Base-by-base conservation (phyloP, 2,329 filamentous ascomycete genomes). In the Cladosporium cucumerinum region DNA sequence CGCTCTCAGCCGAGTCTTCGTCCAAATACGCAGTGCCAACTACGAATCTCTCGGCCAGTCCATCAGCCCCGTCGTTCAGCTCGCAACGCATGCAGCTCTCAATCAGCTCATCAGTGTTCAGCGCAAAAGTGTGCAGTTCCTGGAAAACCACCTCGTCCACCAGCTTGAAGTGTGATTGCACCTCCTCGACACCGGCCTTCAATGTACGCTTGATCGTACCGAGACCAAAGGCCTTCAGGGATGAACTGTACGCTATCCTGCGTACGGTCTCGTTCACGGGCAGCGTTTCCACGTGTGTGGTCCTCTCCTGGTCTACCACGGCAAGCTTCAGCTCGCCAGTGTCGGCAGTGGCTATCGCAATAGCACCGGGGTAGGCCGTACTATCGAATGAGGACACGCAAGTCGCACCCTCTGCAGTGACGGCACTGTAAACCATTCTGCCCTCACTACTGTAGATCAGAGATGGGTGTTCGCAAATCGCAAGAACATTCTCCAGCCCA, bases 381-480 rank as follows among this genome's bases (percentile, higher is more conserved):
- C 89, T 84, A 75, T 97, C 86, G 73, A 99, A 96, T 0, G 90
- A 85, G 66, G 91, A 95, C 6, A 98, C 88, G 57, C 87, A 89
- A 0, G 88, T 89, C 0, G 92, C 91, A 68, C 93, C 89, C 67
- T 97, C 91, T 2, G 93, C 92, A 14, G 94, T 97, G 1, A 97
- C 92, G 1, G 95, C 93, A 5, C 93, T 97, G 78, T 96, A 99
- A 0, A 97, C 87, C 48, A 97, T 89, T 25, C 93, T 86, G 0
- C 91, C 92, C 74, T 97, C 93, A 0, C 89, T 88, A 10, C 90
- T 91, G 74, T 99, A 97, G 57, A 99, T 97, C 63, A 99, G 79
- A 68, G 92, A 97, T 0, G 95, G 91, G 73, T 97, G 92, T 72
- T 99, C 95, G 65, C 93, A 97, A 0, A 92, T 96, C 0, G 93